These are phyloP conservation scores for Mycosarcoma mackinlayi DNA, from an alignment of 1,284 basidiomycete genomes.

Conservation along the genomic window DNA sequence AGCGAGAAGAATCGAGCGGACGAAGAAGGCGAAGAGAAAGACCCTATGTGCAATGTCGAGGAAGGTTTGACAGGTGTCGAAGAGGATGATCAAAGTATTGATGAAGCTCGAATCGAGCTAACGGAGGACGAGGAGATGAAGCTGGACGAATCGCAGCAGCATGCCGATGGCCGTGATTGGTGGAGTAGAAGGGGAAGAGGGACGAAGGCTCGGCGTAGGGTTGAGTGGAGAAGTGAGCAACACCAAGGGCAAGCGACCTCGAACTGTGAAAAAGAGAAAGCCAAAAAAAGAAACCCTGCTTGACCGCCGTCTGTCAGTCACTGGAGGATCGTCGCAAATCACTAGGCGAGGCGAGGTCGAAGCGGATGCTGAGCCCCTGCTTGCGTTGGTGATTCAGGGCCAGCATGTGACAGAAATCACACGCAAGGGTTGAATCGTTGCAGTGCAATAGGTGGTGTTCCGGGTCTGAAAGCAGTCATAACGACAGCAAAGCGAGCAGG, in stretches of 20 bases:
- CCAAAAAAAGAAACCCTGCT: not conserved
- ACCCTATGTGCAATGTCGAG: too few relatives aligned
- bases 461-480: too few relatives aligned
- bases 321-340: not conserved
- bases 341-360: not conserved
- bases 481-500: too few relatives aligned
- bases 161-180: not conserved
- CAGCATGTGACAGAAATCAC: not conserved
- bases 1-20: not conserved
- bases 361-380: not conserved
- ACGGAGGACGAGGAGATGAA: not conserved
- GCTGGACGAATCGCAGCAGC: not conserved
- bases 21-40: too few relatives aligned
- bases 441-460: too few relatives aligned
- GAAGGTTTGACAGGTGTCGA: constrained; percentile 1
- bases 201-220: not conserved
- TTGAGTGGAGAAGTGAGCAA: too few relatives aligned
- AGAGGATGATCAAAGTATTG: not conserved
- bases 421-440: too few relatives aligned
- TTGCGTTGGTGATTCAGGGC: not conserved
- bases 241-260: too few relatives aligned
- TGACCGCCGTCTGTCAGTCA: not conserved
- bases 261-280: too few relatives aligned
- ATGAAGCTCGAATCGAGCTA: not conserved
- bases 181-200: not conserved